Evolutionary conservation across 306 rosid genomes (phyloP), one percentile per base, ranked within the genome.

Genomic region (Lathyrus sativus): DNA sequence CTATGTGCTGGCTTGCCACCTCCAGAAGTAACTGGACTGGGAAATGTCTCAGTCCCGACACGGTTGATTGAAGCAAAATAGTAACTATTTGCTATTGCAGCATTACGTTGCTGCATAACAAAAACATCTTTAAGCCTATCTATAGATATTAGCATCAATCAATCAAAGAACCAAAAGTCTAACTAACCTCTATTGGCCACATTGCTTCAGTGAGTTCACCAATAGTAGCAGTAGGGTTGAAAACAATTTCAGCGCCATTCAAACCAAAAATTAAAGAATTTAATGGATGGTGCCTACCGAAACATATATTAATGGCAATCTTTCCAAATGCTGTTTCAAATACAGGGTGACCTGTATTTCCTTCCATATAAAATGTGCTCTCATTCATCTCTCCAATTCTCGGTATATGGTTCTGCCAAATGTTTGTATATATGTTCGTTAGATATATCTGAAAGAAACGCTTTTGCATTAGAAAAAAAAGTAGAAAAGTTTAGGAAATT

Each of bases 141-240:
- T n/a, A n/a, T n/a, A n/a, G n/a, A n/a, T n/a, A n/a, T n/a, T n/a
- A n/a, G n/a, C n/a, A n/a, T n/a, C n/a, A n/a, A n/a, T n/a, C n/a
- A n/a, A n/a, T n/a, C n/a, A n/a, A n/a, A n/a, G n/a, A n/a, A n/a
- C n/a, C n/a, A n/a, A n/a, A n/a, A n/a, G n/a, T n/a, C n/a, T n/a
- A n/a, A 70, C 82, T 54, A 56, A 92, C 98, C 98, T 92, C 96
- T 76, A 88, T 74, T 62, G 98, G 91, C 96, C 98, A 88, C 96
- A 90, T 88, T 51, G 96, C 96, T 74, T 90, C 96, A 1, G 96
- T 90, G 76, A 88, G 96, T 82, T 86, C 96, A 15, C 96, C 96
- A 68, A 90, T 91, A 42, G 98, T 90, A 8, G 98, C 98, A 18
- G 97, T 85, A 76, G 98, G 97, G 82, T 93, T 93, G 89, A 93